Evolutionary conservation across 2,329 filamentous ascomycete genomes (phyloP), one percentile per base, ranked within the genome.

Genomic region (Pseudogymnoascus sp.): DNA sequence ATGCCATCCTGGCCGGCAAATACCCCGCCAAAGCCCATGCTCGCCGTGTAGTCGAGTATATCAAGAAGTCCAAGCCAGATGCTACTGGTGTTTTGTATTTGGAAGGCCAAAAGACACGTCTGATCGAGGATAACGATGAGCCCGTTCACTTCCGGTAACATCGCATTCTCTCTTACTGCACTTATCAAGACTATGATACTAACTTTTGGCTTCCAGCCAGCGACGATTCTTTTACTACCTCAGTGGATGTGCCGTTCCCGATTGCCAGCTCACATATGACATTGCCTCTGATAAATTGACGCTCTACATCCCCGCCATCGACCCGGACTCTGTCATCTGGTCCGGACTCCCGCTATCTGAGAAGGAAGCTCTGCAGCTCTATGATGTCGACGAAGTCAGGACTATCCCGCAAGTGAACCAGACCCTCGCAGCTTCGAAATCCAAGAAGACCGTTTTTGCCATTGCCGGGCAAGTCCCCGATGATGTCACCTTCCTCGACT

Each of bases 221-320:
- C 89, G 92, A 65, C 87, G 94, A 61, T 90, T 86, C 74, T 99
- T 99, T 78, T 97, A 89, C 83, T 99, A 99, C 75, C 80, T 97
- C 47, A 93, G 90, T 24, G 94, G 94, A 68, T 95, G 86, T 71
- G 67, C 86, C 64, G 81, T 95, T 31, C 83, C 92, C 63, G 92
- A 97, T 74, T 88, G 88, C 69, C 86, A 87, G 72, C 83, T 91
- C 63, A 82, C 87, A 62, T 96, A 97, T 78, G 87, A 96, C 66
- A 87, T 96, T 62, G 78, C 82, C 50, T 81, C 84, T 57, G 82
- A 85, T 66, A 84, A 85, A 68, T 83, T 92, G 40, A 95, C 87
- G 2, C 84, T 99, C 58, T 99, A 92, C 77, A 93, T 99, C 68
- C 93, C 94, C 1, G 89, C 92, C 13, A 83, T 92, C 69, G 86